phyloP scores from a whole-genome alignment of 75 land plant species.

The Picea sitchensis region DNA sequence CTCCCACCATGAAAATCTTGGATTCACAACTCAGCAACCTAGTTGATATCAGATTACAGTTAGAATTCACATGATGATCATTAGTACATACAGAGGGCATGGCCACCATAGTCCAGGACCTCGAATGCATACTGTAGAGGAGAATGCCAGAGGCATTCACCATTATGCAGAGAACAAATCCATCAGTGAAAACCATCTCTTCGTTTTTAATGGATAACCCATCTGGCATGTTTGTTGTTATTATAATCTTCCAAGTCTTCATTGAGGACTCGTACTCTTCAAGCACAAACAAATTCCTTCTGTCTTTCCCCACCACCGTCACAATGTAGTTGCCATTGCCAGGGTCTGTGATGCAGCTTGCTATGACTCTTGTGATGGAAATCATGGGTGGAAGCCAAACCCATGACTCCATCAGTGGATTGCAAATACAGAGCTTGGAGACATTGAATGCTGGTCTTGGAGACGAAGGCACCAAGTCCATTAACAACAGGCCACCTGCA shows the following conservation, averaged over 20 bases:
- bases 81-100: background rate
- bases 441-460: background rate
- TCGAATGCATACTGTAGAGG: background rate
- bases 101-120: background rate
- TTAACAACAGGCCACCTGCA: background rate
- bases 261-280: background rate
- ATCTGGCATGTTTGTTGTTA: background rate
- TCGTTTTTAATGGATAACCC: background rate
- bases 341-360: background rate
- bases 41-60: too few species aligned
- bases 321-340: background rate
- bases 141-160: background rate
- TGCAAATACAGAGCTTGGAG: background rate
- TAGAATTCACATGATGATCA: background rate
- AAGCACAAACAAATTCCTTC: background rate
- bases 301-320: background rate
- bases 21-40: background rate
- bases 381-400: background rate
- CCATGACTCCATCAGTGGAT: background rate
- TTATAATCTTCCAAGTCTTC: background rate
- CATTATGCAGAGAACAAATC: background rate
- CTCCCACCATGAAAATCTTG: background rate
- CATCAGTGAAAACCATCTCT: background rate
- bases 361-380: background rate
- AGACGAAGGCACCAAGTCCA: background rate